These are phyloP conservation scores for Abelmoschus esculentus DNA, from an alignment of 345 rosid species.

Conservation along the genomic window DNA sequence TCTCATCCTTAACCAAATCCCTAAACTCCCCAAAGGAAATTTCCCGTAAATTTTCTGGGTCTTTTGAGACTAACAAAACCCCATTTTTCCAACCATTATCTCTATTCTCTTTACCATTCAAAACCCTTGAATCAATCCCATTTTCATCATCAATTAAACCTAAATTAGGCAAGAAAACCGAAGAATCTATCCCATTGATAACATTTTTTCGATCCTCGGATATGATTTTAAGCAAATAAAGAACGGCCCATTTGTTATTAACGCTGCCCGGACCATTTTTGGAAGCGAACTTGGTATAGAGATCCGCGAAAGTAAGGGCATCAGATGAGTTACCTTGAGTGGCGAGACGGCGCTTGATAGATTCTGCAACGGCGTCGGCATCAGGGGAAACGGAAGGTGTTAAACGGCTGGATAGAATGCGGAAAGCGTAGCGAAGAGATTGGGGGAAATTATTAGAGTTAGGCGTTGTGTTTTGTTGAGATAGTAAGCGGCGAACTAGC, in stretches of 20 bases:
- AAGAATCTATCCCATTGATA: constrained; percentile 31
- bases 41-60: constrained; percentile 73
- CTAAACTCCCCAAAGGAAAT: constrained; percentile 71
- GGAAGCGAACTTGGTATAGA: constrained; percentile 68
- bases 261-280: constrained; percentile 83
- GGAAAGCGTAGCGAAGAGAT: constrained; percentile 69
- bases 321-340: constrained; percentile 80
- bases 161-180: constrained; percentile 46
- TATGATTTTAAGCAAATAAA: constrained; percentile 68
- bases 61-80: constrained; percentile 60
- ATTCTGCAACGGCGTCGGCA: constrained; percentile 78
- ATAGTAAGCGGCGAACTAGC: constrained; percentile 68
- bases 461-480: constrained; percentile 32
- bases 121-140: constrained; percentile 25
- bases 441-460: constrained; percentile 38
- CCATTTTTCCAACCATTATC: constrained; percentile 58
- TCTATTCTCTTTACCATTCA: constrained; percentile 22
- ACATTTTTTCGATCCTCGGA: constrained; percentile 59
- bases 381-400: constrained; percentile 75
- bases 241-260: constrained; percentile 84
- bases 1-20: constrained; percentile 62
- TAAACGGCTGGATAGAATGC: constrained; percentile 84
- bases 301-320: constrained; percentile 81
- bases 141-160: constrained; percentile 23
- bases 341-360: constrained; percentile 91